Base-by-base conservation (phyloP, 139 green algal genomes). In the Zygnema cylindricum region DNA sequence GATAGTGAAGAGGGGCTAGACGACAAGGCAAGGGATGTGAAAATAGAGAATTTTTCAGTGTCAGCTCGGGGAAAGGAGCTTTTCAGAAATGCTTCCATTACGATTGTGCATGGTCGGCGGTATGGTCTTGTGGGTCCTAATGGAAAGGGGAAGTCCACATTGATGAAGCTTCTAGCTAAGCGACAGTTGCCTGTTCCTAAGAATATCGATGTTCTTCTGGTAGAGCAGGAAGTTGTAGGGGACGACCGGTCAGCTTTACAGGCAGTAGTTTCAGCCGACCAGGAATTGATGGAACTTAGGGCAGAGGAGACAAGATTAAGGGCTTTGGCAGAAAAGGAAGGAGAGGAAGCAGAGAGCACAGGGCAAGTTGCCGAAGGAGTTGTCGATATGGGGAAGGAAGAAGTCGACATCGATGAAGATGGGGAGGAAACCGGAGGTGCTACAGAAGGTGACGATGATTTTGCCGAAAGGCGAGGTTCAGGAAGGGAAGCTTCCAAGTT, bases 161-260 rank as follows among this genome's bases (percentile, higher is more conserved):
- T 99, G 86, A 93, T 99, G 88, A 96, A 96, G 73, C 94, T 99
- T 78, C 92, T 99, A 86, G 96, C 97, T 23, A 93, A 76, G 91
- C 54, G 90, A 43, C 73, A 94, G 71, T 95, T 99, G 38, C 98
- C 98, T 0, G 97, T 99, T 88, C 98, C 98, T 1, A 94, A 98
- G 32, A 94, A 92, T 82, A 96, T 99, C 78, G 98, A 99, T 78
- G 96, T 99, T 81, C 93, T 99, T 86, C 95, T 99, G 82, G 98
- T 99, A 92, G 98, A 99, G 94, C 98, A 99, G 94, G 96, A 98
- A 92, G 94, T 98, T 36, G 94, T 98, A 69, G 97, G 95, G 0
- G 95, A 95, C 43, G 94, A 96, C 1, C 63, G 85, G 39, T 93
- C 92, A 21, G 85, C 85, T 36, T 73, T 93, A 33, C 21, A 92